Base-by-base conservation (phyloP, 768 basidiomycete species). In the Boletellus ananas region DNA sequence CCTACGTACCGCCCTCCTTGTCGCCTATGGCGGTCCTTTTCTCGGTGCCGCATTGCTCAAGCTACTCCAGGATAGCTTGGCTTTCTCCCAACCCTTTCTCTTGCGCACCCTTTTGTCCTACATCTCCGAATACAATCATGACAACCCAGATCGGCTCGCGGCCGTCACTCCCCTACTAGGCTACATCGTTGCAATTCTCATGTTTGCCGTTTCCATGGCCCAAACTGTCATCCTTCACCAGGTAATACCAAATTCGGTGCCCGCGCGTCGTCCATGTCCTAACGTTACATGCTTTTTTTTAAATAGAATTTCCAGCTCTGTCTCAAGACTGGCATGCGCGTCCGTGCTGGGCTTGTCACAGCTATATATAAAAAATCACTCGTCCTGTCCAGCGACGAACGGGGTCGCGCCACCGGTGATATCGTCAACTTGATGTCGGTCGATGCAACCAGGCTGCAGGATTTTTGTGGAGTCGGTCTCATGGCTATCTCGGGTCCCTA, bases 371-470 rank as follows among this genome's bases (percentile, higher is more conserved):
- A 83, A 44, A 96, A 97, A 65, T 79, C 91, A 0, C 74, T 98
- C 17, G 77, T 90, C 3, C 78, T 98, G 7, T 90, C 89, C 2
- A 93, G 87, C 59, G 87, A 91, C 51, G 93, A 91, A 61, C 81
- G 87, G 5, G 77, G 79, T 10, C 81, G 90, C 35, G 79, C 89
- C 0, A 83, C 90, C 0, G 94, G 95, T 1, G 94, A 96, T 63
- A 94, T 96, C 33, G 92, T 96, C 56, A 97, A 97, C 63, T 70
- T 95, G 25, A 94, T 94, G 86, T 87, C 85, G 7, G 92, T 95
- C 12, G 90, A 93, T 57, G 80, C 90, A 0, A 83, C 79, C 12
- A 74, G 88, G 31, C 68, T 93, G 37, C 87, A 91, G 56, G 90
- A 93, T 52, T 72, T 92, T 23, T 89, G 86, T 64, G 81, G 84